Percentiles rank a stretch among this genome's conserved stretches.
Evolutionary conservation across 139 green algal genomes (phyloP).

Genomic region (Edaphochlamys debaryana): DNA sequence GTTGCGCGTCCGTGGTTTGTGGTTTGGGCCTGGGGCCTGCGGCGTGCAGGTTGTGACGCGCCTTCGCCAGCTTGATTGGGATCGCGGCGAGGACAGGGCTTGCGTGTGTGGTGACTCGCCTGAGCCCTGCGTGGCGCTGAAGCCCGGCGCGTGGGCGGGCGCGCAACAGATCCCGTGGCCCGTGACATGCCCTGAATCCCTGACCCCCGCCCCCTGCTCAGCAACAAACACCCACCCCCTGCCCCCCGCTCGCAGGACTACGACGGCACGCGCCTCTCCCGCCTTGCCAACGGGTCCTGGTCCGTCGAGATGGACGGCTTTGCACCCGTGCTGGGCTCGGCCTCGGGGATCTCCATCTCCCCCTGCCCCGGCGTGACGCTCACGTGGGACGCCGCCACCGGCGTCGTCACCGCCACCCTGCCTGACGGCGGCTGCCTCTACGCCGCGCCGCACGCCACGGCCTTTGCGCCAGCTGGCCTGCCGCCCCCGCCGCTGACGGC

Average conservation of each 20-base stretch:
- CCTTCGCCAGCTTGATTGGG: too few relatives aligned
- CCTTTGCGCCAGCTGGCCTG: slow-evolving; percentile 28
- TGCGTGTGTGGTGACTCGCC: too few relatives aligned
- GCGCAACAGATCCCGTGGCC: too few relatives aligned
- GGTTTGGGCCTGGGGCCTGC: not conserved
- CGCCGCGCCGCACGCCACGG: slow-evolving; percentile 13
- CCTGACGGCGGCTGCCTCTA: slow-evolving; percentile 40
- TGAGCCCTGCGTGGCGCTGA: too few relatives aligned
- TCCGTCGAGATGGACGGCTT: slow-evolving; percentile 55
- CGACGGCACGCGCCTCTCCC: slow-evolving; percentile 53
- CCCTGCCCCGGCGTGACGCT: slow-evolving; percentile 37
- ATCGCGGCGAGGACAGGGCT: too few relatives aligned
- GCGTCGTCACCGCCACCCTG: slow-evolving; percentile 31
- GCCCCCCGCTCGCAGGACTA: slow-evolving; percentile 33
- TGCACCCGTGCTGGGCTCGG: slow-evolving; percentile 26
- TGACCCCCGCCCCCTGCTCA: not conserved
- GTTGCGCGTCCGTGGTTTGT: not conserved
- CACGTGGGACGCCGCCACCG: slow-evolving; percentile 28
- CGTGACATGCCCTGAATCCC: too few relatives aligned
- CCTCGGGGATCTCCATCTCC: slow-evolving; percentile 25
- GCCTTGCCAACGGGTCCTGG: slow-evolving; percentile 46
- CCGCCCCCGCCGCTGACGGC: slow-evolving; percentile 8
- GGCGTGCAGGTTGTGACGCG: too few relatives aligned
- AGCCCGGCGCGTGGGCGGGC: too few relatives aligned
- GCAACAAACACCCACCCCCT: not conserved